Conservation (phyloP, 2,329 filamentous ascomycete genomes). For the Calonectria fujianensis region DNA sequence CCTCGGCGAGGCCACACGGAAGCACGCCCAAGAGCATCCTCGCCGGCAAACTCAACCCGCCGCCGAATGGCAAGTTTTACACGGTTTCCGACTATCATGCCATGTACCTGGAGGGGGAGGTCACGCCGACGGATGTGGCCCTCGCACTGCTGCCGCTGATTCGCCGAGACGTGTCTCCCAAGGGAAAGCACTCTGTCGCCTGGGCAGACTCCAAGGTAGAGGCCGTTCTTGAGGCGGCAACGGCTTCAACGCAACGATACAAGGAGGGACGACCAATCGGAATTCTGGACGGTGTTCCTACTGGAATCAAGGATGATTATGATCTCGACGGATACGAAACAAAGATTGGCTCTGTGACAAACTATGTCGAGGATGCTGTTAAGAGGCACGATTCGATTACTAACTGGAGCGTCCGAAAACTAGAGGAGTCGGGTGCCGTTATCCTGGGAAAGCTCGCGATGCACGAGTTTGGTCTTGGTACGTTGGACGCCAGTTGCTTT, state of each 20-base stretch:
- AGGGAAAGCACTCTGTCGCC: conserved; percentile 63
- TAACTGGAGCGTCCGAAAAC: conserved; percentile 82
- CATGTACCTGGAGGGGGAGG: conserved; percentile 65
- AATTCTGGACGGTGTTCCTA: conserved; percentile 82
- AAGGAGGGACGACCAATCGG: conserved; percentile 75
- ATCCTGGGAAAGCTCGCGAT: conserved; percentile 84
- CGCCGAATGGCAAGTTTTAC: conserved; percentile 56
- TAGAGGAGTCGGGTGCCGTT: conserved; percentile 82
- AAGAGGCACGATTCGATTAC: conserved; percentile 65
- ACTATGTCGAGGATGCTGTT: conserved; percentile 71
- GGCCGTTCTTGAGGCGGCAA: conserved; percentile 64
- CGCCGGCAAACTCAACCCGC: conserved; percentile 58
- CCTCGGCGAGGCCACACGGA: conserved; percentile 47
- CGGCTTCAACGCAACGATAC: conserved; percentile 67
- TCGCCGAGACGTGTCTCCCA: conserved; percentile 60
- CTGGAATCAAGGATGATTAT: conserved; percentile 86
- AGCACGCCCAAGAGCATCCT: conserved; percentile 24
- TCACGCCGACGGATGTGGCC: conserved; percentile 68
- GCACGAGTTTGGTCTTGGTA: conserved; percentile 85
- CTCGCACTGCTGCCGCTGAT: conserved; percentile 68
- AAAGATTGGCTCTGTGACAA: conserved; percentile 76
- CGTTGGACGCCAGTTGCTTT: conserved; percentile 43
- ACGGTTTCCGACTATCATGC: conserved; percentile 67
- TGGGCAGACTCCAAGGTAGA: conserved; percentile 67
- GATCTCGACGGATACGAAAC: conserved; percentile 84